These are phyloP conservation scores for Sporisorium exsertum DNA, from an alignment of 1,284 basidiomycete species.

Conservation along the genomic window DNA sequence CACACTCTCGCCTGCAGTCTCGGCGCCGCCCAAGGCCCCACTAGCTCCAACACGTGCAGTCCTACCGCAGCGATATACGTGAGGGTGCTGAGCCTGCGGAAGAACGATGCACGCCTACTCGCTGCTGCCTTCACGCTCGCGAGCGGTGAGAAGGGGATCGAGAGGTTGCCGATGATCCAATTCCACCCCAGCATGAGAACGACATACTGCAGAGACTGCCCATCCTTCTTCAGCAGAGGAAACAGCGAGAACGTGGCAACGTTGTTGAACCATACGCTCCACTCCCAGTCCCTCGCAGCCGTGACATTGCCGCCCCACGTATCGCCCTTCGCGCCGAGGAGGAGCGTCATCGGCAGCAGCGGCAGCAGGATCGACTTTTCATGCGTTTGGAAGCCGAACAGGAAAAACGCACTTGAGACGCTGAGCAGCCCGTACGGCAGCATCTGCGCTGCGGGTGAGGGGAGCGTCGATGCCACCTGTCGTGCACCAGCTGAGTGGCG, in stretches of 20 bases:
- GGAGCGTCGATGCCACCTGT: conserved; percentile 75
- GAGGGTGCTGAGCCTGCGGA: conserved; percentile 21
- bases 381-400: conserved; percentile 95
- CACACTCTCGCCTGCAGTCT: conserved; percentile 68
- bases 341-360: conserved; percentile 82
- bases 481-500: conserved; percentile 46
- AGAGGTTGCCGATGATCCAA: conserved; percentile 75
- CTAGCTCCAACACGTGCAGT: conserved; percentile 77
- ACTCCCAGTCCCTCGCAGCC: conserved; percentile 75
- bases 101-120: conserved; percentile 5
- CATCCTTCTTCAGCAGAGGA: conserved; percentile 85
- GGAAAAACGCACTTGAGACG: conserved; percentile 81
- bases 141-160: conserved; percentile 21
- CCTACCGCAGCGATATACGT: conserved; percentile 73
- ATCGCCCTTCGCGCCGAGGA: conserved; percentile 76
- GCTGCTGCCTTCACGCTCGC: conserved; percentile 16
- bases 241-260: conserved; percentile 90
- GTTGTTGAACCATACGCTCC: conserved; percentile 84
- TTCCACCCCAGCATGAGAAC: conserved; percentile 82
- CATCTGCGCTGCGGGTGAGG: conserved; percentile 73
- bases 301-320: conserved; percentile 72
- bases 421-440: conserved; percentile 65
- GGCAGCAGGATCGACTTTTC: conserved; percentile 93
- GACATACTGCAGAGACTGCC: conserved; percentile 80
- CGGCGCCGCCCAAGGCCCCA: conserved; percentile 69